A percentile compares a stretch with the other conserved stretches of the same genome.
These are phyloP conservation scores for Mycogone perniciosa DNA, from an alignment of 2,329 filamentous ascomycete genomes.

Conservation along the genomic window DNA sequence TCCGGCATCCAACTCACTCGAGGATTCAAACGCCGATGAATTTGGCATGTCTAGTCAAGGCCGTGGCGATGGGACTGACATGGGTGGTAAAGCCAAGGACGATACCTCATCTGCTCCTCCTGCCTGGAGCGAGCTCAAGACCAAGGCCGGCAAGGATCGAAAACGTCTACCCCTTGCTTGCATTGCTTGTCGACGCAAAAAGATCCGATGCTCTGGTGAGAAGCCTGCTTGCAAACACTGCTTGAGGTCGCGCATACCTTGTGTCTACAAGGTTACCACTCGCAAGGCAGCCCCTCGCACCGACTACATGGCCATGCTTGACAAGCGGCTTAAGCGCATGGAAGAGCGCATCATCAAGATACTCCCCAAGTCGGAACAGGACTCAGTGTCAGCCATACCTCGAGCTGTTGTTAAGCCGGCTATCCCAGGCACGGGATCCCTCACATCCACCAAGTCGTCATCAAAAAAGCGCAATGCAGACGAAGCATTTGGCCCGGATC, in stretches of 20 bases:
- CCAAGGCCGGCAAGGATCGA: conserved; percentile 90
- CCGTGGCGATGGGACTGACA: conserved; percentile 47
- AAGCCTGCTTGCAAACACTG: conserved; percentile 98
- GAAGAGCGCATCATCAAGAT: conserved; percentile 96
- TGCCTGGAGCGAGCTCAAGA: conserved; percentile 77
- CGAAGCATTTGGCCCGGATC: conserved; percentile 76
- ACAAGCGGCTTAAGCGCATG: conserved; percentile 93
- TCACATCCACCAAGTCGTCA: conserved; percentile 37
- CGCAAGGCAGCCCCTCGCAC: conserved; percentile 90
- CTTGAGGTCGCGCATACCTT: conserved; percentile 83
- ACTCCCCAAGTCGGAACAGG: conserved; percentile 79
- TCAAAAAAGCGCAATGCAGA: conserved; percentile 77
- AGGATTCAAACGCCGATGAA: conserved; percentile 51
- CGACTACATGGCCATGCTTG: conserved; percentile 98
- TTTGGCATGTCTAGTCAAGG: conserved; percentile 46
- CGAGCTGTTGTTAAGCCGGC: conserved; percentile 81
- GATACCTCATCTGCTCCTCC: conserved; percentile 54
- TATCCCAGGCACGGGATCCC: conserved; percentile 44
- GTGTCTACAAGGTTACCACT: conserved; percentile 95
- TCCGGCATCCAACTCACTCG: conserved; percentile 41
- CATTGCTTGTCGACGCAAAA: conserved; percentile 92
- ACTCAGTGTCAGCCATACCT: conserved; percentile 59
- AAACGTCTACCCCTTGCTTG: conserved; percentile 90
- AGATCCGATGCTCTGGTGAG: conserved; percentile 95
- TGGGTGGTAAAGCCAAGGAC: conserved; percentile 48